A percentile compares a stretch with the other conserved stretches of the same genome.
phyloP scores from a whole-genome alignment of 306 rosid species.

The Lithocarpus polystachyus region DNA sequence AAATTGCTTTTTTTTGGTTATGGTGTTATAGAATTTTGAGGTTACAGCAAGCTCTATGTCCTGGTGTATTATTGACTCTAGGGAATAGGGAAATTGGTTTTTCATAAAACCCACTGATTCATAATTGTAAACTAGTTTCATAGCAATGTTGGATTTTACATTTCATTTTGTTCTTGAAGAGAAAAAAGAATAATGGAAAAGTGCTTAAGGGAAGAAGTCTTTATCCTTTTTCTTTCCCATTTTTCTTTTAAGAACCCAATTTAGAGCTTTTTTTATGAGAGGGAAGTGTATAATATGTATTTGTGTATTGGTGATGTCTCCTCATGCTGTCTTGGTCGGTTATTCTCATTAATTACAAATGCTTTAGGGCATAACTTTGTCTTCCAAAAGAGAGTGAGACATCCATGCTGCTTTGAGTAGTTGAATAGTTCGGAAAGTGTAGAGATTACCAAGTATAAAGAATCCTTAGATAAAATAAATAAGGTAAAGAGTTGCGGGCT shows the following conservation, averaged over 20 bases:
- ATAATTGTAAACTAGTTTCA: background rate
- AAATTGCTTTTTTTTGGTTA: background rate
- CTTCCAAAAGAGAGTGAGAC: background rate
- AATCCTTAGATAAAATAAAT: too few relatives aligned
- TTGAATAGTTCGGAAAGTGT: background rate
- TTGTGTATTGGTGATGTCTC: background rate
- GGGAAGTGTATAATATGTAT: background rate
- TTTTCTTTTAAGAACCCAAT: background rate
- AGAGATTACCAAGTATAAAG: background rate
- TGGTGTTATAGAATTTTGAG: background rate
- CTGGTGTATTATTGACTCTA: background rate
- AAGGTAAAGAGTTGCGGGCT: background rate
- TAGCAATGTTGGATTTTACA: background rate
- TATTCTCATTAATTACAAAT: background rate
- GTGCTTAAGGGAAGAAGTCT: background rate
- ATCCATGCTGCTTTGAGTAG: background rate
- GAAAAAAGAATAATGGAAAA: background rate
- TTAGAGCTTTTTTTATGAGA: background rate
- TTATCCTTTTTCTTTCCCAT: background rate
- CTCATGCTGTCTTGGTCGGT: background rate
- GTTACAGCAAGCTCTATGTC: background rate
- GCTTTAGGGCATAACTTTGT: background rate
- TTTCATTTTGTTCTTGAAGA: background rate
- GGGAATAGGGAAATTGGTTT: background rate
- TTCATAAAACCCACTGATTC: background rate